phyloP scores from a whole-genome alignment of 768 basidiomycete species.

The Tricholoma bakamatsutake region DNA sequence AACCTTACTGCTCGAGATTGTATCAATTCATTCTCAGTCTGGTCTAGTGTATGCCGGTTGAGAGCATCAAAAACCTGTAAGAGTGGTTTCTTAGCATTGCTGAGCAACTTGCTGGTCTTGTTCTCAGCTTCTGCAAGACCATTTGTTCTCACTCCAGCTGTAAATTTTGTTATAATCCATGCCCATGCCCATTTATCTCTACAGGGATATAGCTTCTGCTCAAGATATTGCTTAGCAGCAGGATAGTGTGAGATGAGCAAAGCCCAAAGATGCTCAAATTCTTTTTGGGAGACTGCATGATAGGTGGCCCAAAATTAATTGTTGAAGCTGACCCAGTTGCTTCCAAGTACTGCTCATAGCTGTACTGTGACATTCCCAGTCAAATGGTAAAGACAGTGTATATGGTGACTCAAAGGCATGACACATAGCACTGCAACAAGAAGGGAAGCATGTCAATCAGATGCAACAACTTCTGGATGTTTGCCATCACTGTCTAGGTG shows the following conservation, averaged over 20 bases:
- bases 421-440: slow-evolving; percentile 1
- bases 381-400: slow-evolving; percentile 7
- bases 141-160: slow-evolving; percentile 28
- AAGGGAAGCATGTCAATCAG: slow-evolving; percentile 8
- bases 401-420: slow-evolving; percentile 6
- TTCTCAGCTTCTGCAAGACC: slow-evolving; percentile 25
- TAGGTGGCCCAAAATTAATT: slow-evolving; percentile 26
- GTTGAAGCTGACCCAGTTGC: slow-evolving; percentile 15
- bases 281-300: too few species aligned
- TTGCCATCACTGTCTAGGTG: too few species aligned
- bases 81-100: slow-evolving; percentile 16
- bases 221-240: too few species aligned
- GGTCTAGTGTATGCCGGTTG: slow-evolving; percentile 14
- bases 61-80: slow-evolving; percentile 17
- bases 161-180: slow-evolving; percentile 23
- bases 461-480: slow-evolving; percentile 2
- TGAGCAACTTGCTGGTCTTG: slow-evolving; percentile 15
- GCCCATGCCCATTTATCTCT: too few species aligned
- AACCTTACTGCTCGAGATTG: too few species aligned
- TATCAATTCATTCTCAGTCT: background rate
- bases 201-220: too few species aligned
- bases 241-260: slow-evolving; percentile 10
- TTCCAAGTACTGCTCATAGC: slow-evolving; percentile 11
- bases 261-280: slow-evolving; percentile 21
- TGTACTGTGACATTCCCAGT: slow-evolving; percentile 16